A percentile compares a stretch with the other conserved stretches of the same genome.
Evolutionary conservation across 1,284 basidiomycete genomes (phyloP).

Genomic region (Ceratobasidium sp.): DNA sequence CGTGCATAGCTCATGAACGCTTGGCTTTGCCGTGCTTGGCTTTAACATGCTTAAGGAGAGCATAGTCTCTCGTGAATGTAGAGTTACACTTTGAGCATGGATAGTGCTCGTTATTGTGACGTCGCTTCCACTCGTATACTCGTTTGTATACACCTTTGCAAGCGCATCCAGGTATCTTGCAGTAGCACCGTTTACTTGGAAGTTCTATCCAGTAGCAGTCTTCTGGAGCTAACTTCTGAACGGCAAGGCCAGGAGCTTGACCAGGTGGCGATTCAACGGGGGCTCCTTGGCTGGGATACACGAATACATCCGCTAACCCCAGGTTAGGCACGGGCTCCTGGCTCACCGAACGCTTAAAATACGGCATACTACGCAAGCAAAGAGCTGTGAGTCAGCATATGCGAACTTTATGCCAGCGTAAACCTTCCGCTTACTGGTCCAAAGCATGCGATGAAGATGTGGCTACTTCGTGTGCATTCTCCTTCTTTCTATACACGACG

Average conservation of each 20-base stretch:
- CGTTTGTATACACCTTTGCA: not conserved
- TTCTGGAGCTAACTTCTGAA: not conserved
- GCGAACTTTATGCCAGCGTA: not conserved
- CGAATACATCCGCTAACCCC: not conserved
- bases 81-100: not conserved
- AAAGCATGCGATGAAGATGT: not conserved
- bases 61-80: not conserved
- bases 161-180: not conserved
- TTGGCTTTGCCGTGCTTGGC: not conserved
- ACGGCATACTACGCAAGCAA: not conserved
- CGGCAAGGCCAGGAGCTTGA: not conserved
- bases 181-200: not conserved
- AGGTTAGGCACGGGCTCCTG: not conserved
- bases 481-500: not conserved
- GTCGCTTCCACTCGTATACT: conserved; percentile 5
- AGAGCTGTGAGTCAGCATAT: not conserved
- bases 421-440: not conserved
- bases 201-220: not conserved
- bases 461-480: not conserved
- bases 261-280: too few species aligned
- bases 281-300: not conserved
- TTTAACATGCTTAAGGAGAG: not conserved
- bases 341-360: not conserved
- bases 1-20: too few species aligned
- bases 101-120: not conserved